Evolutionary conservation across 495 filamentous ascomycete genomes (phyloP).

Genomic region (Lasiosphaeria hispida): DNA sequence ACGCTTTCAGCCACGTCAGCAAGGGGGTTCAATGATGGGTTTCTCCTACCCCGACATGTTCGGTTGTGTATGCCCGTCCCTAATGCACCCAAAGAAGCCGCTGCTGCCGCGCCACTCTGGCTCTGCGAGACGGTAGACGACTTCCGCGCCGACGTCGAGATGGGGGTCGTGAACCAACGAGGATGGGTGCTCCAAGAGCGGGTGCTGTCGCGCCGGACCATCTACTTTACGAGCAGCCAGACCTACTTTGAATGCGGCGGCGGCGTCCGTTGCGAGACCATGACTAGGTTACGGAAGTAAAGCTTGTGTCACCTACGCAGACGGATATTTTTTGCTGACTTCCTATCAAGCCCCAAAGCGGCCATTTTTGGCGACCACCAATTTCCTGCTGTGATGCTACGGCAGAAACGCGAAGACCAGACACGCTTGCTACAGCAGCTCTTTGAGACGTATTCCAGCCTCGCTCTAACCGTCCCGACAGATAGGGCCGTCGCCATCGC

Average conservation of each 20-base stretch:
- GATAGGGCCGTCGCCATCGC: constrained; percentile 3
- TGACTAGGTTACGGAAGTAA: constrained; percentile 31
- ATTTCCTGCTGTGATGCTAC: too few relatives aligned
- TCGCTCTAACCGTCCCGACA: not conserved
- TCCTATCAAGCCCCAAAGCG: not conserved
- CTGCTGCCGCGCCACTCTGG: constrained; percentile 12
- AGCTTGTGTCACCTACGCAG: not conserved
- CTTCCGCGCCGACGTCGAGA: constrained; percentile 31
- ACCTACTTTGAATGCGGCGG: constrained; percentile 42
- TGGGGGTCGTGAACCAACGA: constrained; percentile 30
- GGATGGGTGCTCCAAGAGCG: constrained; percentile 46
- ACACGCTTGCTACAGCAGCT: not conserved
- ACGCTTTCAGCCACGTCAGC: constrained; percentile 33
- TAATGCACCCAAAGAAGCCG: not conserved
- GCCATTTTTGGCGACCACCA: not conserved
- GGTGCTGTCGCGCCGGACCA: constrained; percentile 36
- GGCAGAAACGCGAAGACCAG: too few relatives aligned
- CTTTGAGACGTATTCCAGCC: not conserved
- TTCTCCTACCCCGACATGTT: constrained; percentile 16
- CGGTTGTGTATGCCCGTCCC: not conserved
- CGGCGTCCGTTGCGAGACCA: constrained; percentile 36
- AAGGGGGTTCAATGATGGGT: constrained; percentile 16
- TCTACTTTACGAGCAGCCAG: constrained; percentile 37
- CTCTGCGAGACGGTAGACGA: constrained; percentile 29
- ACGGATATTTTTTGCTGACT: not conserved